phyloP scores from a whole-genome alignment of 2,329 filamentous ascomycete species.

The Aspergillus ruber region DNA sequence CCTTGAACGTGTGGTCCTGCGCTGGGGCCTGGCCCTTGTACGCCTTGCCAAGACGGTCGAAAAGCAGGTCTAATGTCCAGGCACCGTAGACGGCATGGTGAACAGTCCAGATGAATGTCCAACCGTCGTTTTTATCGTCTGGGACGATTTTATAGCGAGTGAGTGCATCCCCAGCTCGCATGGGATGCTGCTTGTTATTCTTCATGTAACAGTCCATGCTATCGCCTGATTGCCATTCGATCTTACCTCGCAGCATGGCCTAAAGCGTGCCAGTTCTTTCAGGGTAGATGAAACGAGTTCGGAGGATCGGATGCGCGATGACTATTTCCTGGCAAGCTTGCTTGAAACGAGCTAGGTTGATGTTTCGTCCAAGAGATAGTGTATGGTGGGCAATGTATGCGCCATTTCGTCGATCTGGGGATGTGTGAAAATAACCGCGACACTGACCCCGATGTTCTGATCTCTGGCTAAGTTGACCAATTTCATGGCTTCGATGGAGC shows the following conservation, averaged over 20 bases:
- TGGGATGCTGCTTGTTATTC: neutral
- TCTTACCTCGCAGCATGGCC: neutral
- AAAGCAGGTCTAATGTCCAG: neutral
- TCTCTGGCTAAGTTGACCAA: neutral
- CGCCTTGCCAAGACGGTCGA: conserved; percentile 8
- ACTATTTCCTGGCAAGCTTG: too few relatives aligned
- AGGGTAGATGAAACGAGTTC: too few relatives aligned
- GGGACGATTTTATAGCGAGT: neutral
- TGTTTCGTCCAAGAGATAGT: too few relatives aligned
- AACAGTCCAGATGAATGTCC: conserved; percentile 8
- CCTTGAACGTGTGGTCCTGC: neutral
- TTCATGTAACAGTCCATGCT: neutral
- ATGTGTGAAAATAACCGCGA: neutral
- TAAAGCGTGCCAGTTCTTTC: too few relatives aligned
- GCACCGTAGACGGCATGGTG: conserved; percentile 9
- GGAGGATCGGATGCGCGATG: too few relatives aligned
- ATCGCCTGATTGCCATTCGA: neutral
- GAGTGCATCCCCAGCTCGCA: neutral
- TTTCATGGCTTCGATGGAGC: neutral
- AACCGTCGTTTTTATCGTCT: conserved; percentile 5
- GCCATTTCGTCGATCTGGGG: neutral
- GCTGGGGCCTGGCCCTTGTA: neutral
- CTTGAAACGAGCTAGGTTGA: too few relatives aligned
- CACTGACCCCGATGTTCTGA: neutral
- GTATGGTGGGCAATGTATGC: too few relatives aligned